These are phyloP conservation scores for Yarrowia bubula DNA, from an alignment of 805 yeast species.

Conservation along the genomic window DNA sequence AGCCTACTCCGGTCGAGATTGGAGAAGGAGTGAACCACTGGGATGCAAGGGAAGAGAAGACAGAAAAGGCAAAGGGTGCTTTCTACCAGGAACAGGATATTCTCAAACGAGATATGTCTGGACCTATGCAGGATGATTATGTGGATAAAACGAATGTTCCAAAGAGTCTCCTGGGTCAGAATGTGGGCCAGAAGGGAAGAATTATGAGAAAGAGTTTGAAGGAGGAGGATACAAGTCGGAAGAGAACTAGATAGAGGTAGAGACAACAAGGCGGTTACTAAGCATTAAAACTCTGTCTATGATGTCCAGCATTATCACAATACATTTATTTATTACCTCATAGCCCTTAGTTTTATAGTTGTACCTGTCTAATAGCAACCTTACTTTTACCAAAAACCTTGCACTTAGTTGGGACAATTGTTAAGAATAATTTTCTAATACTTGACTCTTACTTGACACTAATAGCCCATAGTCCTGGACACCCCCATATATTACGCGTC, in stretches of 20 bases:
- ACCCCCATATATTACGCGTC: too few species aligned
- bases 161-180: conserved; percentile 35
- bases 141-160: conserved; percentile 36
- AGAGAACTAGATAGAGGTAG: background rate
- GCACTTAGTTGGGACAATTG: too few species aligned
- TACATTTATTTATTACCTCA: too few species aligned
- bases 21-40: conserved; percentile 30
- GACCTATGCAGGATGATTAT: conserved; percentile 35
- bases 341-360: too few species aligned
- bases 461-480: too few species aligned
- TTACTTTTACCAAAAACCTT: too few species aligned
- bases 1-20: conserved; percentile 23
- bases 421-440: too few species aligned
- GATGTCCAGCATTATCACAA: too few species aligned
- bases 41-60: conserved; percentile 26
- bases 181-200: conserved; percentile 39
- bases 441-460: too few species aligned
- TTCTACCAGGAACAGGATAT: conserved; percentile 40
- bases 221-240: conserved; percentile 38
- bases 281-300: too few species aligned
- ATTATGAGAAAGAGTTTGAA: conserved; percentile 35
- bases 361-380: too few species aligned
- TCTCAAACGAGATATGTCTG: conserved; percentile 17
- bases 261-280: background rate
- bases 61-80: conserved; percentile 38